Percentiles rank a stretch among this genome's conserved stretches.
phyloP scores from a whole-genome alignment of 345 rosid species.

The Hirschfeldia incana region DNA sequence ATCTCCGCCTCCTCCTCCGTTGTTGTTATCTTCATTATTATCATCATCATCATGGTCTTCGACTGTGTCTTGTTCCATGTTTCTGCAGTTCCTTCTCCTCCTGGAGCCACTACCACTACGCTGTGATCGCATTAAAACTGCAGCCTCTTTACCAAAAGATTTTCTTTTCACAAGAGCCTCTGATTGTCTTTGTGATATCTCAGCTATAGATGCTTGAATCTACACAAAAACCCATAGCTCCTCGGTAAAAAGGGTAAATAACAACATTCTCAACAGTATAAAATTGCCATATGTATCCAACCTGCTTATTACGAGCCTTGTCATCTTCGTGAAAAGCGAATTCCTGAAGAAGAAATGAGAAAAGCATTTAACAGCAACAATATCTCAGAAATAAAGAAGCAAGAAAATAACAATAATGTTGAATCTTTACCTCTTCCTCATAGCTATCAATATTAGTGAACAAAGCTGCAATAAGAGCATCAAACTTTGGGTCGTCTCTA shows the following conservation, averaged over 20 bases:
- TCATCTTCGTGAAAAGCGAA: slow-evolving; percentile 94
- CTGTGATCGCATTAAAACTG: slow-evolving; percentile 58
- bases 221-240: slow-evolving; percentile 37
- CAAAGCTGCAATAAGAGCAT: slow-evolving; percentile 71
- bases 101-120: slow-evolving; percentile 50
- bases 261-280: slow-evolving; percentile 22
- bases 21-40: slow-evolving; percentile 37
- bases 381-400: neutral
- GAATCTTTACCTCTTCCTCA: slow-evolving; percentile 59
- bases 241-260: neutral
- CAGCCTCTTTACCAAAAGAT: slow-evolving; percentile 63
- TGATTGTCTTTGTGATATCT: slow-evolving; percentile 77
- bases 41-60: slow-evolving; percentile 82
- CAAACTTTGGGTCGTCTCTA: slow-evolving; percentile 80
- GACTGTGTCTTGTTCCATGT: slow-evolving; percentile 52
- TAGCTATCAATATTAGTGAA: slow-evolving; percentile 69
- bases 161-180: slow-evolving; percentile 87
- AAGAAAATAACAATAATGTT: neutral
- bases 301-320: slow-evolving; percentile 89
- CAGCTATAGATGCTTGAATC: slow-evolving; percentile 98
- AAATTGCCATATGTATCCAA: slow-evolving; percentile 25
- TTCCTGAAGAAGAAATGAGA: slow-evolving; percentile 54
- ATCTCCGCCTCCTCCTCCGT: slow-evolving; percentile 52
- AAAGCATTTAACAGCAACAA: slow-evolving; percentile 15
- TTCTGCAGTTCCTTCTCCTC: slow-evolving; percentile 61